Percentiles rank a stretch among this genome's conserved stretches.
Evolutionary conservation across 148 eudicot genomes (phyloP).

Genomic region (Diospyros lotus): DNA sequence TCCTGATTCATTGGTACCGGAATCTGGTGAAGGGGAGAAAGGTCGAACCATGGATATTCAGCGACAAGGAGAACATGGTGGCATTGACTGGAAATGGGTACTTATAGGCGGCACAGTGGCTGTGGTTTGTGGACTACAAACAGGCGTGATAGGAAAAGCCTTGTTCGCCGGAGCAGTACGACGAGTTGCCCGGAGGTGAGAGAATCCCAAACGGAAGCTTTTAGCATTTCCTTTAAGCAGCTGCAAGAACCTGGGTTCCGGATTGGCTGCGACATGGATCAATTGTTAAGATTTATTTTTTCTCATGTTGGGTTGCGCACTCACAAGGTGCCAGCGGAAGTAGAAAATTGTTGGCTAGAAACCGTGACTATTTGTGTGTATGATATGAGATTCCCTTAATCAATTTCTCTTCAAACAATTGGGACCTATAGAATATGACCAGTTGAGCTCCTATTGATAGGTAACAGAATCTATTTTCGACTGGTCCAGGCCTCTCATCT

Average conservation of each 20-base stretch:
- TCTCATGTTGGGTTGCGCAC: too few relatives aligned
- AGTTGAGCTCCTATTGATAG: too few relatives aligned
- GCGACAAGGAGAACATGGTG: slow-evolving; percentile 22
- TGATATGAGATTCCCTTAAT: too few relatives aligned
- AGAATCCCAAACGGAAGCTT: neutral
- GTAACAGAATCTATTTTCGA: too few relatives aligned
- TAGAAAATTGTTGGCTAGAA: too few relatives aligned
- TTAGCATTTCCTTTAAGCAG: neutral
- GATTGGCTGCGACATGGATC: too few relatives aligned
- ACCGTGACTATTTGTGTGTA: too few relatives aligned
- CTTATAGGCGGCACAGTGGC: slow-evolving; percentile 80
- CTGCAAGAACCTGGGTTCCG: neutral
- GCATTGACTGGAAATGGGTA: slow-evolving; percentile 78
- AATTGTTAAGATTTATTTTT: too few relatives aligned
- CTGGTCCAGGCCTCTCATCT: too few relatives aligned
- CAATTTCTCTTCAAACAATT: too few relatives aligned
- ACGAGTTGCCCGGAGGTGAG: slow-evolving; percentile 42
- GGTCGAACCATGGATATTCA: slow-evolving; percentile 13
- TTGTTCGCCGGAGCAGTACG: slow-evolving; percentile 72
- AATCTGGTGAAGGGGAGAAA: slow-evolving; percentile 32
- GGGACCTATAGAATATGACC: too few relatives aligned
- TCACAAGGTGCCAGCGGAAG: too few relatives aligned
- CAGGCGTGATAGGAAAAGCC: slow-evolving; percentile 72
- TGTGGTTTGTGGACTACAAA: slow-evolving; percentile 69
- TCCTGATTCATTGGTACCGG: slow-evolving; percentile 22